Conservation (phyloP, 768 basidiomycete species). For the Terana coerulea region DNA sequence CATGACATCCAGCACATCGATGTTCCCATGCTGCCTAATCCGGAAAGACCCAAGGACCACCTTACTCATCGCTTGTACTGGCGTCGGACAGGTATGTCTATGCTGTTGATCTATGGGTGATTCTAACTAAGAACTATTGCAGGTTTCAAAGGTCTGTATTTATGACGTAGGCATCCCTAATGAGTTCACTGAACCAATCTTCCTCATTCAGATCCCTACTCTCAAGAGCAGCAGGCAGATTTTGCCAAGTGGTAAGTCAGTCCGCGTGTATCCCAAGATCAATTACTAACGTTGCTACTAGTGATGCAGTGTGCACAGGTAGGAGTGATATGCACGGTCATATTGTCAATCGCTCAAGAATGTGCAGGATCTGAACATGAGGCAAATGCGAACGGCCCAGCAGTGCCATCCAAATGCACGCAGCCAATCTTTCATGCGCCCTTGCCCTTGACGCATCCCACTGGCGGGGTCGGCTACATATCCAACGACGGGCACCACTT, state of each 20-base stretch:
- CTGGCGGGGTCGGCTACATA: slow-evolving; percentile 38
- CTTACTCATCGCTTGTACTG: slow-evolving; percentile 53
- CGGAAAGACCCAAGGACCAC: slow-evolving; percentile 46
- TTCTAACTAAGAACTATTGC: too few relatives aligned
- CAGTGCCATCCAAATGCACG: slow-evolving; percentile 50
- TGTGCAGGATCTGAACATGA: too few relatives aligned
- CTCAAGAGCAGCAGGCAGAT: slow-evolving; percentile 48
- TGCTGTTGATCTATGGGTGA: too few relatives aligned
- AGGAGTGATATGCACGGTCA: too few relatives aligned
- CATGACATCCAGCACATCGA: slow-evolving; percentile 44
- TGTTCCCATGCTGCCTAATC: slow-evolving; percentile 41
- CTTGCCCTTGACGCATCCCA: slow-evolving; percentile 21
- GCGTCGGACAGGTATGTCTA: slow-evolving; percentile 55
- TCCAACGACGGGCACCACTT: slow-evolving; percentile 57
- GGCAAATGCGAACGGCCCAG: slow-evolving; percentile 31
- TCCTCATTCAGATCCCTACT: slow-evolving; percentile 57
- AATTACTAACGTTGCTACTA: too few relatives aligned
- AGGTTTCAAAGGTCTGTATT: slow-evolving; percentile 55
- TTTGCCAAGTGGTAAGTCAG: slow-evolving; percentile 49
- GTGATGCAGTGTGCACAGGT: slow-evolving; percentile 48
- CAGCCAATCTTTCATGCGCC: slow-evolving; percentile 51
- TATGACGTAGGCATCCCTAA: too few relatives aligned
- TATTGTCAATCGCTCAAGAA: too few relatives aligned
- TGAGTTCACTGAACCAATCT: too few relatives aligned
- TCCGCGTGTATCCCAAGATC: not conserved